Percentiles rank a stretch among this genome's conserved stretches.
Conservation (phyloP, 306 rosid genomes). For the Inga laurina region DNA sequence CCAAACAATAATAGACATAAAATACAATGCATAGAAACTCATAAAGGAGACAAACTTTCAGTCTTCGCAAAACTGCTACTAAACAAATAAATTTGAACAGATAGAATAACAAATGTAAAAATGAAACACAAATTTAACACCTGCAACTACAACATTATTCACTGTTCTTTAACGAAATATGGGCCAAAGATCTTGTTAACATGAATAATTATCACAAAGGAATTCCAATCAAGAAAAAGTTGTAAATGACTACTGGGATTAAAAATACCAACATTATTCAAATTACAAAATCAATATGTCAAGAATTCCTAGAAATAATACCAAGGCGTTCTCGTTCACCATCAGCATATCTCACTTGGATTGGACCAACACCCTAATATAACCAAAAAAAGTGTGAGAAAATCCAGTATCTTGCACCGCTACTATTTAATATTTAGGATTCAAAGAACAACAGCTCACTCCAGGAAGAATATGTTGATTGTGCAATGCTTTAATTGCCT, state of each 20-base stretch:
- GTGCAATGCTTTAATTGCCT: conserved; percentile 90
- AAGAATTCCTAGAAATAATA: conserved; percentile 39
- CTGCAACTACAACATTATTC: neutral
- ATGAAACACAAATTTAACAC: neutral
- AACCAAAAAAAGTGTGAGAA: conserved; percentile 19
- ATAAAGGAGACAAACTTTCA: neutral
- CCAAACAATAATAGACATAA: neutral
- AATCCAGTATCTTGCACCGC: conserved; percentile 16
- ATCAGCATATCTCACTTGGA: conserved; percentile 99
- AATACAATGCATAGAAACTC: conserved; percentile 14
- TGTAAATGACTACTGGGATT: neutral
- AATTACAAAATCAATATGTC: conserved; percentile 19
- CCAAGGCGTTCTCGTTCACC: conserved; percentile 99
- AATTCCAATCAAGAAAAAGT: conserved; percentile 15
- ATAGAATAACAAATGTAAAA: neutral
- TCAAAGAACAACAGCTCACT: conserved; percentile 64
- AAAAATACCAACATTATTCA: conserved; percentile 10
- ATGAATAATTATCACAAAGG: neutral
- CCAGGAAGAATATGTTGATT: conserved; percentile 95
- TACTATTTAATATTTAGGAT: conserved; percentile 18
- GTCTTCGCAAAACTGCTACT: neutral
- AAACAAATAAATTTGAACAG: neutral
- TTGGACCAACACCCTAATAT: conserved; percentile 80
- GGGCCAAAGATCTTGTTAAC: conserved; percentile 11
- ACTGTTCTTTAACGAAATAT: neutral